Conservation (phyloP, 208 protist genomes). For the Leishmania guyanensis region DNA sequence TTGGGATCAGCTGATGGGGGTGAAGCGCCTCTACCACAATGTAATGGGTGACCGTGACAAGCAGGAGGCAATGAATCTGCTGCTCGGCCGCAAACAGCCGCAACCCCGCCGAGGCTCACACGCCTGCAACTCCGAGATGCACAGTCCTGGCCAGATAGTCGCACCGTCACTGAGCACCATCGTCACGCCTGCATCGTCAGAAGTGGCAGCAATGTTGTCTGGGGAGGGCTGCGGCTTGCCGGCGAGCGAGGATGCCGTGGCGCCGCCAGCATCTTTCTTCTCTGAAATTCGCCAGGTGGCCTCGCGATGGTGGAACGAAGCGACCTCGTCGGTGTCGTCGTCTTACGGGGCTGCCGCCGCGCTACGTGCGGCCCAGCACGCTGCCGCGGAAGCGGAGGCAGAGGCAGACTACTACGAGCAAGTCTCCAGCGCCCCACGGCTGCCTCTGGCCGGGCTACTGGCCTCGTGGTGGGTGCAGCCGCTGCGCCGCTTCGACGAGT, state of each 20-base stretch:
- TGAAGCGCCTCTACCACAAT: conserved; percentile 90
- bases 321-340: conserved; percentile 2
- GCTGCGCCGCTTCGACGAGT: conserved; percentile 23
- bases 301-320: conserved; percentile 24
- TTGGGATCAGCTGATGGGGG: conserved; percentile 88
- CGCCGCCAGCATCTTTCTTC: conserved; percentile 17
- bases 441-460: conserved; percentile 24
- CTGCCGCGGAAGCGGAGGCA: conserved; percentile 34
- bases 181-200: conserved; percentile 15
- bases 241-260: neutral
- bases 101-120: conserved; percentile 22
- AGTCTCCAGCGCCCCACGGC: conserved; percentile 35
- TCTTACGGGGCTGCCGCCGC: conserved; percentile 6
- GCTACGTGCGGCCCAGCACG: conserved; percentile 17
- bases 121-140: conserved; percentile 25
- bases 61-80: conserved; percentile 78
- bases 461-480: conserved; percentile 61
- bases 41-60: conserved; percentile 78
- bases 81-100: conserved; percentile 79
- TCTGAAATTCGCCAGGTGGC: conserved; percentile 17
- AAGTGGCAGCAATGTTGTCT: neutral
- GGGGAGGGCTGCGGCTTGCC: conserved; percentile 2
- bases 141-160: conserved; percentile 13
- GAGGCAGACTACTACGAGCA: conserved; percentile 72
- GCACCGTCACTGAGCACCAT: conserved; percentile 12